Evolutionary conservation across 1,284 basidiomycete genomes (phyloP).

Genomic region (Ceraceosorus guamensis): DNA sequence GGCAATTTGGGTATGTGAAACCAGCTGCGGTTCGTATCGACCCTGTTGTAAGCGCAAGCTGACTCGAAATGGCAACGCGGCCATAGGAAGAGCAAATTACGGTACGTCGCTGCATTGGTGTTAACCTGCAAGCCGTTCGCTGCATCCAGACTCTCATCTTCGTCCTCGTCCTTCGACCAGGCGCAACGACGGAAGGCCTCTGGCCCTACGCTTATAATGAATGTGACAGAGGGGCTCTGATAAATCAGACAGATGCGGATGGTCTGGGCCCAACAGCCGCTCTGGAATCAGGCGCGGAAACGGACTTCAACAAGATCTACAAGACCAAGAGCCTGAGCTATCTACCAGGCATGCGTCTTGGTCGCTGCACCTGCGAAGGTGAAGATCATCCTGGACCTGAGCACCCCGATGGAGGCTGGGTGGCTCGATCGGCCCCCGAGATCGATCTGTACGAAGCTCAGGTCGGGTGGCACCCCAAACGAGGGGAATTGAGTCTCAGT

Average conservation of each 20-base stretch:
- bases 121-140: background rate
- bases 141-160: constrained; percentile 45
- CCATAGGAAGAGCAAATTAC: constrained; percentile 65
- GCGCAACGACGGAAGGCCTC: constrained; percentile 51
- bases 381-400: constrained; percentile 43
- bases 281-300: constrained; percentile 49
- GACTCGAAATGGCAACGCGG: too few relatives aligned
- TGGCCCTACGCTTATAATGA: constrained; percentile 50
- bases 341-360: constrained; percentile 39
- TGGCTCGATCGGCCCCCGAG: constrained; percentile 66
- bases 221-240: constrained; percentile 43
- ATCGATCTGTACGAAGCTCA: constrained; percentile 72
- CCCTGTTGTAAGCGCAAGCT: too few relatives aligned
- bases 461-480: constrained; percentile 28
- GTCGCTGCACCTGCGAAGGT: constrained; percentile 36
- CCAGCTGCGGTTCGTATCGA: too few relatives aligned
- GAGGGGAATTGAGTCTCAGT: constrained; percentile 31
- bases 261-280: constrained; percentile 9
- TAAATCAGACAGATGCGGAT: constrained; percentile 36
- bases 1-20: constrained; percentile 49
- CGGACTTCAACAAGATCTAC: constrained; percentile 41
- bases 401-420: constrained; percentile 30
- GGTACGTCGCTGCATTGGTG: constrained; percentile 57
- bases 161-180: background rate
- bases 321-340: constrained; percentile 18